These are phyloP conservation scores for Monosporascus sp. DNA, from an alignment of 2,329 filamentous ascomycete species.

Conservation along the genomic window DNA sequence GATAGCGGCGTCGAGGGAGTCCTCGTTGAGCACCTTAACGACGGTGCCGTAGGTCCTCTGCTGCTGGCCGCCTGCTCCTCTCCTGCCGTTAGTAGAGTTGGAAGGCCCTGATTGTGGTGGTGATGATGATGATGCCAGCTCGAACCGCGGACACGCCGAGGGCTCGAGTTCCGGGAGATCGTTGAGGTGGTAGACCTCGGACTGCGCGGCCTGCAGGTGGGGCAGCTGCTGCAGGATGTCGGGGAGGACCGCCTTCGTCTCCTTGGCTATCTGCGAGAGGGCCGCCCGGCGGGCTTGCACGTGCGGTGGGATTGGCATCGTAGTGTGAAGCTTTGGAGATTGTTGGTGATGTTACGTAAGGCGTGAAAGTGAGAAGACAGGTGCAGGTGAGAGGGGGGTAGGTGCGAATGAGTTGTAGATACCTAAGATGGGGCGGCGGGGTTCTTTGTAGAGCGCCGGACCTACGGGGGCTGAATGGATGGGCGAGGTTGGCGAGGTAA, in stretches of 20 bases:
- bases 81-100: conserved; percentile 14
- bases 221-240: conserved; percentile 40
- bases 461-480: no score
- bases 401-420: no score
- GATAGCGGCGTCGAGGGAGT: conserved; percentile 53
- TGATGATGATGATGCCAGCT: conserved; percentile 6
- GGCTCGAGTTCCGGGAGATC: conserved; percentile 33
- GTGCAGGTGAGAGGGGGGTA: no score
- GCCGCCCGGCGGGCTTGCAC: conserved; percentile 10
- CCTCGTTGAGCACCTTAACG: conserved; percentile 49
- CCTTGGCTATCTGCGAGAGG: conserved; percentile 38
- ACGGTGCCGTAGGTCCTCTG: conserved; percentile 12
- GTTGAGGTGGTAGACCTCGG: conserved; percentile 32
- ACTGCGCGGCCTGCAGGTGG: conserved; percentile 28
- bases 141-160: conserved; percentile 36
- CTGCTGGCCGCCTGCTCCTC: no score
- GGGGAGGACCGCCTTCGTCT: conserved; percentile 43
- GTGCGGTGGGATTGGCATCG: conserved; percentile 7
- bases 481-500: no score
- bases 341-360: no score
- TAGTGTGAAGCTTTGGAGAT: no score
- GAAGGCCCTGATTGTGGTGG: neutral
- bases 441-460: no score
- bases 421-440: no score
- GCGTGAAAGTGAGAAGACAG: no score